phyloP scores from a whole-genome alignment of 164 flowering plant species.

The Chimonanthus praecox region DNA sequence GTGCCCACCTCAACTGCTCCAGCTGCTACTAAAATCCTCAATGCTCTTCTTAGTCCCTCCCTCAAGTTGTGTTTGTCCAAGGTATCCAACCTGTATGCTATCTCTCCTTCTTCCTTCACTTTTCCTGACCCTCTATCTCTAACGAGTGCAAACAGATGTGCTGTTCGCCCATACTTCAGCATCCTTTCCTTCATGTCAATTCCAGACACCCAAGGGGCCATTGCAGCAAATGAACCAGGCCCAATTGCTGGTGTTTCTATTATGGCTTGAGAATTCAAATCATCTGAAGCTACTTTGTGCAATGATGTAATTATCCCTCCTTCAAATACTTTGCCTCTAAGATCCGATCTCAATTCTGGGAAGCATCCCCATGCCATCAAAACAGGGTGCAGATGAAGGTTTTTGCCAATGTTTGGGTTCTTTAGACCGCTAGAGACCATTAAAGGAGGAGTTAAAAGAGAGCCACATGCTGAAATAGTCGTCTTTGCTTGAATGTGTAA shows the following conservation, averaged over 20 bases:
- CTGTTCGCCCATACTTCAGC: slow-evolving; percentile 28
- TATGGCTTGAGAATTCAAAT: slow-evolving; percentile 13
- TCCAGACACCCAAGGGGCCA: slow-evolving; percentile 40
- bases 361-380: slow-evolving; percentile 39
- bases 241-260: slow-evolving; percentile 32
- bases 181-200: slow-evolving; percentile 30
- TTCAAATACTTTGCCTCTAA: slow-evolving; percentile 31
- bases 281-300: slow-evolving; percentile 24
- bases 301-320: slow-evolving; percentile 39
- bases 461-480: slow-evolving; percentile 72
- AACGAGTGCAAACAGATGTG: slow-evolving; percentile 24
- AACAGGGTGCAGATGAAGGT: slow-evolving; percentile 45
- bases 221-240: slow-evolving; percentile 27
- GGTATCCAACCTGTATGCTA: slow-evolving; percentile 18
- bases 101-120: slow-evolving; percentile 27
- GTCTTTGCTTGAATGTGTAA: slow-evolving; percentile 55
- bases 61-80: slow-evolving; percentile 30
- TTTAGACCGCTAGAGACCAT: slow-evolving; percentile 59
- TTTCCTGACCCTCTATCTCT: slow-evolving; percentile 37
- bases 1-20: slow-evolving; percentile 49
- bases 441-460: slow-evolving; percentile 63
- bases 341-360: slow-evolving; percentile 20
- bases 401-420: slow-evolving; percentile 39
- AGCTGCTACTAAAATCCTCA: slow-evolving; percentile 39
- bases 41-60: slow-evolving; percentile 22